These are phyloP conservation scores for Blastobotrys serpentis DNA, from an alignment of 1,139 yeast genomes.

Conservation along the genomic window DNA sequence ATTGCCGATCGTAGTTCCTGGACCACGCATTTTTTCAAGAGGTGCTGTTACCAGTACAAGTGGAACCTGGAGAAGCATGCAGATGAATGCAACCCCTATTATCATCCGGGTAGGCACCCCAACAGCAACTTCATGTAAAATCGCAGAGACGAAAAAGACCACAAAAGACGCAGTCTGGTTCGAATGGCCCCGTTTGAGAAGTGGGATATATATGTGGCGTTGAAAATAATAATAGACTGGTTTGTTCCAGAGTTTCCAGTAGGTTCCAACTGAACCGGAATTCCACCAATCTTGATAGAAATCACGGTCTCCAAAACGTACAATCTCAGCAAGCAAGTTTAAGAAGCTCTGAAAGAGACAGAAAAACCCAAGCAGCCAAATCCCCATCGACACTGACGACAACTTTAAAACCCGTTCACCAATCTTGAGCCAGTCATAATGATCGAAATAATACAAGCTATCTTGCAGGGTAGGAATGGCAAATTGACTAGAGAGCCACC, in stretches of 20 bases:
- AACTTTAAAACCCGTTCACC: conserved; percentile 42
- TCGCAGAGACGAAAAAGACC: conserved; percentile 45
- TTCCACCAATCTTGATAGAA: conserved; percentile 80
- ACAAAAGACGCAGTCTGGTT: conserved; percentile 35
- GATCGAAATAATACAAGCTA: conserved; percentile 34
- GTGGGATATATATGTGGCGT: conserved; percentile 56
- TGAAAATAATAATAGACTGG: conserved; percentile 64
- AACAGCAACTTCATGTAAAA: conserved; percentile 47
- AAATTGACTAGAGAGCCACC: conserved; percentile 43
- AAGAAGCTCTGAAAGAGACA: conserved; percentile 47
- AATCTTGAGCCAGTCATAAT: conserved; percentile 31
- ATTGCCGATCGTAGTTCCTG: conserved; percentile 44
- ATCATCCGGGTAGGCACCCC: conserved; percentile 50
- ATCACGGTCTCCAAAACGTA: conserved; percentile 62
- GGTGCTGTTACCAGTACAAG: conserved; percentile 43
- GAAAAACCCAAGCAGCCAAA: conserved; percentile 46
- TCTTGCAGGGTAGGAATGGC: conserved; percentile 45
- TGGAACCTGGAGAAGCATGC: conserved; percentile 46
- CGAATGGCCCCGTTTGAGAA: conserved; percentile 39
- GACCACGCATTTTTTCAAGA: conserved; percentile 42
- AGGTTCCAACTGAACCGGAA: conserved; percentile 63
- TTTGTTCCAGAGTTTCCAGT: conserved; percentile 64
- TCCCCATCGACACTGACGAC: conserved; percentile 42
- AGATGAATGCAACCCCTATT: conserved; percentile 46
- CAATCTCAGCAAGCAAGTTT: conserved; percentile 60